phyloP scores from a whole-genome alignment of 768 basidiomycete species.

The Zangia roseola region DNA sequence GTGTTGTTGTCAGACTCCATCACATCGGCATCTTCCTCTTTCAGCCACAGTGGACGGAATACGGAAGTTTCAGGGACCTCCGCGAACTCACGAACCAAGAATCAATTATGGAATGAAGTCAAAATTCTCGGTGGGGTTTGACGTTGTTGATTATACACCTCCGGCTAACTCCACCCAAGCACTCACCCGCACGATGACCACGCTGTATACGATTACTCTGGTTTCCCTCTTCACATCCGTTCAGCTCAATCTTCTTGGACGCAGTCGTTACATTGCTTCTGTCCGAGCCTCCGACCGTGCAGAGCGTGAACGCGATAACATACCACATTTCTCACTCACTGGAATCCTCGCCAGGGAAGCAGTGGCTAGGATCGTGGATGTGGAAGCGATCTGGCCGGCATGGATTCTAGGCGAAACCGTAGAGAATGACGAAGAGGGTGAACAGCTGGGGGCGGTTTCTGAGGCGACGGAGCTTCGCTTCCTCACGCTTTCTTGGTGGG shows the following conservation, averaged over 20 bases:
- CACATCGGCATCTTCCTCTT: constrained; percentile 36
- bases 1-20: constrained; percentile 41
- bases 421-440: constrained; percentile 27
- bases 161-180: constrained; percentile 44
- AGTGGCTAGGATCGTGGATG: constrained; percentile 24
- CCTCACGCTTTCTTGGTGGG: constrained; percentile 90
- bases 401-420: constrained; percentile 26
- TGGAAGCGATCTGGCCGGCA: constrained; percentile 23
- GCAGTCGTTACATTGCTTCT: constrained; percentile 74
- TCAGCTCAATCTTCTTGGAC: constrained; percentile 83
- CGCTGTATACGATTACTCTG: constrained; percentile 82
- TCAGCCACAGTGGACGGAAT: constrained; percentile 21
- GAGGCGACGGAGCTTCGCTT: constrained; percentile 78
- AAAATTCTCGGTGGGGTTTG: constrained; percentile 74
- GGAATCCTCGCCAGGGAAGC: constrained; percentile 27
- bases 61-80: constrained; percentile 8
- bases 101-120: constrained; percentile 89
- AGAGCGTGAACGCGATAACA: constrained; percentile 46
- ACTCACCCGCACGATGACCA: constrained; percentile 83
- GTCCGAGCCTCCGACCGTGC: constrained; percentile 60
- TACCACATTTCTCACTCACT: constrained; percentile 31
- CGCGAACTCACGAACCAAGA: constrained; percentile 52
- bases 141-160: background rate
- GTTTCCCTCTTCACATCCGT: constrained; percentile 83
- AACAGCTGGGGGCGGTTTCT: constrained; percentile 38